phyloP scores from a whole-genome alignment of 176 grass and related monocot genomes.

The Miscanthus lutarioriparius region DNA sequence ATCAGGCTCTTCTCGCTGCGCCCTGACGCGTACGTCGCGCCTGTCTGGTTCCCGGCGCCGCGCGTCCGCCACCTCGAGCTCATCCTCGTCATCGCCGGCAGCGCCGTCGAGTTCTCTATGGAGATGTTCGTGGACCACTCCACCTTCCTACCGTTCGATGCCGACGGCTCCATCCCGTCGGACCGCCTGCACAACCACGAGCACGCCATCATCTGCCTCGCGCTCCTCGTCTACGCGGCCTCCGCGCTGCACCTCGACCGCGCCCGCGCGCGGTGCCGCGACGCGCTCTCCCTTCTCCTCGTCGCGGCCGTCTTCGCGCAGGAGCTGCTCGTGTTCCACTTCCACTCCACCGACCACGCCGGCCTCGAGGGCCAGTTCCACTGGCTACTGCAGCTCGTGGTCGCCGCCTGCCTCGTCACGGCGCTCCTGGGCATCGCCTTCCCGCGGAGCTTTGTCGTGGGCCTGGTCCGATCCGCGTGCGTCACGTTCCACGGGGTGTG shows the following conservation, averaged over 20 bases:
- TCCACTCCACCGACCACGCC: conserved; percentile 72
- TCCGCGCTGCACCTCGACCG: conserved; percentile 64
- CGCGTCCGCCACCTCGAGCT: conserved; percentile 60
- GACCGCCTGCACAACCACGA: conserved; percentile 74
- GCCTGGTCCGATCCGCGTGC: conserved; percentile 59
- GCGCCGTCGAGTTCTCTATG: conserved; percentile 47
- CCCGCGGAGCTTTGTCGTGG: conserved; percentile 57
- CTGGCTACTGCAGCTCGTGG: conserved; percentile 70
- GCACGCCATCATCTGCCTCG: conserved; percentile 59
- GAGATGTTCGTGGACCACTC: conserved; percentile 65
- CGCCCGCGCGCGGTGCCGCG: background rate
- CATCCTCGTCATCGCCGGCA: conserved; percentile 48
- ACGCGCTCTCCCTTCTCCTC: conserved; percentile 41
- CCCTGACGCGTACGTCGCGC: conserved; percentile 57
- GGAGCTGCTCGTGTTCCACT: conserved; percentile 66
- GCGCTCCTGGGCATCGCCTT: conserved; percentile 49
- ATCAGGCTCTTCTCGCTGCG: conserved; percentile 47
- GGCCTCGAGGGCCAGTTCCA: conserved; percentile 78
- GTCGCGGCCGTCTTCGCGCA: conserved; percentile 54
- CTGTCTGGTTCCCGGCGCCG: conserved; percentile 55
- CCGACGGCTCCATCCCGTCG: conserved; percentile 60
- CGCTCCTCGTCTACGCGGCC: conserved; percentile 50
- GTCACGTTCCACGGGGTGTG: conserved; percentile 69
- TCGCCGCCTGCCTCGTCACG: conserved; percentile 50
- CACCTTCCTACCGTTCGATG: conserved; percentile 56